These are phyloP conservation scores for Casuarina glauca DNA, from an alignment of 306 rosid genomes.

Conservation along the genomic window DNA sequence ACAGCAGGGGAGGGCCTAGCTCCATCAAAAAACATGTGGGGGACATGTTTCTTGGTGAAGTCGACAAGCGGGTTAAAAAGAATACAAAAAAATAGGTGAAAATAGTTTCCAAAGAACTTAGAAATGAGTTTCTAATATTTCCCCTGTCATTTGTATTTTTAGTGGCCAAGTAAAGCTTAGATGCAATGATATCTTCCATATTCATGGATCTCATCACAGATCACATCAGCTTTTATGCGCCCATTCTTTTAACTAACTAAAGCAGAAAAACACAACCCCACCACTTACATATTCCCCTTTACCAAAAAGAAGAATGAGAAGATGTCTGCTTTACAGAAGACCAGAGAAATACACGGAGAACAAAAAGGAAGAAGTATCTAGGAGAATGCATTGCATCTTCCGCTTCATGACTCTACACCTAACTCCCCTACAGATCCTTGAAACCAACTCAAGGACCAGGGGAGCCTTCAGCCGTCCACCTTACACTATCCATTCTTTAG, in stretches of 20 bases:
- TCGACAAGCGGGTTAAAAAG: neutral
- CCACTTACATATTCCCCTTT: constrained; percentile 12
- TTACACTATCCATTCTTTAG: neutral
- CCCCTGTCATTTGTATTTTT: neutral
- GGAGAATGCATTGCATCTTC: constrained; percentile 1
- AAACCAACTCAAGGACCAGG: neutral
- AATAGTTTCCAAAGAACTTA: neutral
- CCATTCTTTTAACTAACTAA: constrained; percentile 11
- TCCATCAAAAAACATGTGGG: constrained; percentile 14
- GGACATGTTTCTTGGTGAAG: constrained; percentile 15
- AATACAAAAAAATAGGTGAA: neutral
- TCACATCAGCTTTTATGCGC: constrained; percentile 17
- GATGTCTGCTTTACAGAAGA: neutral
- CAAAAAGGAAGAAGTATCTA: neutral
- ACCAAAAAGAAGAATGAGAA: neutral
- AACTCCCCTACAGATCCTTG: neutral
- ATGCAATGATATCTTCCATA: constrained; percentile 11
- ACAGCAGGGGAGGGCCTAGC: constrained; percentile 1
- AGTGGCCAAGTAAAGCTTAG: neutral
- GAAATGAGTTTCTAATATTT: constrained; percentile 12
- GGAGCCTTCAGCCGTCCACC: neutral
- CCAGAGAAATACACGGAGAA: neutral
- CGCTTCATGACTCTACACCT: neutral
- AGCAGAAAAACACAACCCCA: neutral
- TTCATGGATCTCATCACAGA: constrained; percentile 4